Evolutionary conservation across 148 eudicot genomes (phyloP).

Genomic region (Silene uniflora): DNA sequence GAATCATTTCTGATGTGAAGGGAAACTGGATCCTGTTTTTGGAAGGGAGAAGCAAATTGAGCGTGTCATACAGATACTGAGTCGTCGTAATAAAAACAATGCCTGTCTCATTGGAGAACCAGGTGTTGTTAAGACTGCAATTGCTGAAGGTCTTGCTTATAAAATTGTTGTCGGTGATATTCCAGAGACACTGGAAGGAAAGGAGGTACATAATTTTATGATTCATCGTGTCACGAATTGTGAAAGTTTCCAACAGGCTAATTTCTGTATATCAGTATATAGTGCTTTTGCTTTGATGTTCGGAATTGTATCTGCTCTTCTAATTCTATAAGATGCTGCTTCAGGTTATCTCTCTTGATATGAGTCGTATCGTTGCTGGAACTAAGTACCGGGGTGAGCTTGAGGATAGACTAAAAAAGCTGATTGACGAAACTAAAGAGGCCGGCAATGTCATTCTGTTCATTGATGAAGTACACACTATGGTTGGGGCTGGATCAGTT

Average conservation of each 20-base stretch:
- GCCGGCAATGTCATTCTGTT: conserved; percentile 63
- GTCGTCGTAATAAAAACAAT: conserved; percentile 78
- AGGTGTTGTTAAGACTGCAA: conserved; percentile 92
- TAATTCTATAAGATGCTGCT: background rate
- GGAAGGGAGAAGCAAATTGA: conserved; percentile 84
- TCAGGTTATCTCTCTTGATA: conserved; percentile 82
- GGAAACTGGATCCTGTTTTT: conserved; percentile 89
- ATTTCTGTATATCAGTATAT: too few relatives aligned
- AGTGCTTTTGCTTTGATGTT: background rate
- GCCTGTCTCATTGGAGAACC: conserved; percentile 96
- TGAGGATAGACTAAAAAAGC: conserved; percentile 72
- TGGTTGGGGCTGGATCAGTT: conserved; percentile 83
- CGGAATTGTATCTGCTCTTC: too few relatives aligned
- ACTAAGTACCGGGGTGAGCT: conserved; percentile 88
- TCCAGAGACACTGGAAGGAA: conserved; percentile 87
- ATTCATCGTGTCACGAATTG: background rate
- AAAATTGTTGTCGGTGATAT: conserved; percentile 76
- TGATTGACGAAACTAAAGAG: conserved; percentile 84
- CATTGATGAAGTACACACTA: conserved; percentile 86
- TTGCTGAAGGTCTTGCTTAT: conserved; percentile 92
- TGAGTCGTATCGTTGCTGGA: conserved; percentile 85
- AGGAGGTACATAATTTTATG: conserved; percentile 43
- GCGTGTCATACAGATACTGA: conserved; percentile 80
- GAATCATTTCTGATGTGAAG: conserved; percentile 32
- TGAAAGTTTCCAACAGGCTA: background rate